Evolutionary conservation across 371 early-diverging fungal species (phyloP), one percentile per base, ranked within the genome.

Genomic region (Mucor racemosus): DNA sequence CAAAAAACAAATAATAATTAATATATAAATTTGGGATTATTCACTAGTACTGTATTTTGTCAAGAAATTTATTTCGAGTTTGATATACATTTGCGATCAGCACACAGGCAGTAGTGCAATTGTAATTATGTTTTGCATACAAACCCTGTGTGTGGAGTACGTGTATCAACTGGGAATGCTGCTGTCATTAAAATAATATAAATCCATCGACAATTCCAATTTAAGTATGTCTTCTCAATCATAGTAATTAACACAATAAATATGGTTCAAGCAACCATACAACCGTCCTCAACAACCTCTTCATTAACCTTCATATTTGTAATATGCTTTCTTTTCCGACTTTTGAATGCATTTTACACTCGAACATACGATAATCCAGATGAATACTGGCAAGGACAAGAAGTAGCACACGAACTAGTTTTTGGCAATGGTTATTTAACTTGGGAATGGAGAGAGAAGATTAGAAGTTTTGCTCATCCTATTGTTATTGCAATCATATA

Each of bases 331-430:
- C 36, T 80, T 9, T 91, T 90, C 62, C 84, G 95, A 13, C 54
- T 84, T 38, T 38, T 86, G 41, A 94, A 92, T 76, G 88, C 91
- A 3, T 72, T 83, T 31, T 56, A 86, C 8, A 85, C 90, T 40
- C 69, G 76, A 17, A 94, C 95, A 4, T 94, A 87, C 69, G 92
- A 90, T 72, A 86, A 87, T 64, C 94, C 96, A 0, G 97, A 97
- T 75, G 97, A 97, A 70, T 94, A 92, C 71, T 97, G 94, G 93
- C 97, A 97, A 71, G 78, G 90, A 0, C 85, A 89, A 33, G 97
- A 98, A 79, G 90, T 97, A 9, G 96, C 93, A 0, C 94, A 97
- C 79, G 68, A 74, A 35, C 67, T 85, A 39, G 90, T 88, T 0
- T 96, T 93, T 84, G 92, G 91, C 66, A 84, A 90, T 73, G 97